phyloP scores from a whole-genome alignment of 2,329 filamentous ascomycete species.

The Plectosphaerella plurivora region DNA sequence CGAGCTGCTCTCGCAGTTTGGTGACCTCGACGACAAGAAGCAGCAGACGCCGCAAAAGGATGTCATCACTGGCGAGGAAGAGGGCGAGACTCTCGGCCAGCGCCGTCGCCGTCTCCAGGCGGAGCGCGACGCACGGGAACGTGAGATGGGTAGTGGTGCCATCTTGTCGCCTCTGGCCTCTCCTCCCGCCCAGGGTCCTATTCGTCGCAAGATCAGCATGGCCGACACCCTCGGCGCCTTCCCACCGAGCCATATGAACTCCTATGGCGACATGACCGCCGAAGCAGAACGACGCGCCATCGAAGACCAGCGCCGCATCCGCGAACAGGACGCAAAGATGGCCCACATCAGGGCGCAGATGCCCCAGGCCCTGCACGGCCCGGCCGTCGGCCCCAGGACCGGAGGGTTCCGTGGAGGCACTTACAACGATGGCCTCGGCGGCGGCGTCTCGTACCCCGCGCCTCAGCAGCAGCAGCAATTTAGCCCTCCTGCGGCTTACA shows the following conservation, averaged over 20 bases:
- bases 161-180: too few relatives aligned
- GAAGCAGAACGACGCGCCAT: constrained; percentile 33
- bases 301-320: constrained; percentile 32
- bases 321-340: constrained; percentile 44
- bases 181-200: too few relatives aligned
- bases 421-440: constrained; percentile 51
- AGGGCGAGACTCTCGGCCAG: constrained; percentile 76
- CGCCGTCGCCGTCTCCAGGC: constrained; percentile 69
- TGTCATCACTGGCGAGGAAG: constrained; percentile 37
- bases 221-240: constrained; percentile 52
- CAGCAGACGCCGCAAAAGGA: constrained; percentile 28
- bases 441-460: constrained; percentile 20
- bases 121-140: constrained; percentile 59
- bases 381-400: constrained; percentile 18
- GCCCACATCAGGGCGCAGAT: constrained; percentile 44
- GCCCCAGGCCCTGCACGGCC: constrained; percentile 32
- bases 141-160: constrained; percentile 37
- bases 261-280: constrained; percentile 17
- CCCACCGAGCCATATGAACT: constrained; percentile 34
- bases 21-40: constrained; percentile 39
- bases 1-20: constrained; percentile 65
- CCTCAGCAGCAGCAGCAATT: background rate
- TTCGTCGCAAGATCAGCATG: constrained; percentile 41
- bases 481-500: constrained; percentile 12
- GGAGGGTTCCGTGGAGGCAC: constrained; percentile 46